Conservation (phyloP, 148 eudicot genomes). For the Rhododendron molle region DNA sequence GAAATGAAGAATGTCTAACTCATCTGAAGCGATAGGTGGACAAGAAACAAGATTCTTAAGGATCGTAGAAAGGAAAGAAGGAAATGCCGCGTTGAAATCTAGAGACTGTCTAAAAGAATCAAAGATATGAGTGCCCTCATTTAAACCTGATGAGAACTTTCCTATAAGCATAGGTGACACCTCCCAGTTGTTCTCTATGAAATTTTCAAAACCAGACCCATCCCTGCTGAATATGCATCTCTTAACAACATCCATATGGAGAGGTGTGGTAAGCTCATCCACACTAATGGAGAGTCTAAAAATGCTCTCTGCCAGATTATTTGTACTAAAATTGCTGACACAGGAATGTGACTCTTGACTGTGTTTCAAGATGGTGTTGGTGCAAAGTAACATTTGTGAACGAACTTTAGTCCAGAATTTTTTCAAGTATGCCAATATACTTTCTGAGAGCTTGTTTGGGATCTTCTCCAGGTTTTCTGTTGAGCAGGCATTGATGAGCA, state of each 20-base stretch:
- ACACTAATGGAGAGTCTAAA: slow-evolving; percentile 61
- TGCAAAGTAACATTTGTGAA: slow-evolving; percentile 28
- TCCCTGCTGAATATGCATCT: slow-evolving; percentile 41
- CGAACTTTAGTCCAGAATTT: slow-evolving; percentile 48
- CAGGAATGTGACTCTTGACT: slow-evolving; percentile 18
- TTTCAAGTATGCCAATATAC: slow-evolving; percentile 31
- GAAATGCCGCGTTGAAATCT: slow-evolving; percentile 25
- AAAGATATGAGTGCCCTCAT: slow-evolving; percentile 33
- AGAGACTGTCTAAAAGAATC: slow-evolving; percentile 34
- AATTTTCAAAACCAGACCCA: slow-evolving; percentile 33
- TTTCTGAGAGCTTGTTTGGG: slow-evolving; percentile 32
- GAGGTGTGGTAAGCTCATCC: slow-evolving; percentile 9
- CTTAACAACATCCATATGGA: slow-evolving; percentile 24
- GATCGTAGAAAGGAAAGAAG: slow-evolving; percentile 36
- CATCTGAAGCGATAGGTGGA: slow-evolving; percentile 64
- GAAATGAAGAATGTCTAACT: slow-evolving; percentile 45
- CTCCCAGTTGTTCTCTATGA: slow-evolving; percentile 68
- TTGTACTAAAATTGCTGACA: slow-evolving; percentile 41
- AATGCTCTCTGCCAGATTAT: slow-evolving; percentile 55
- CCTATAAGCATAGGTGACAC: slow-evolving; percentile 50
- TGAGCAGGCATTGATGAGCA: slow-evolving; percentile 56
- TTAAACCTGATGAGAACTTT: slow-evolving; percentile 17
- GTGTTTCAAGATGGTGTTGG: slow-evolving; percentile 9
- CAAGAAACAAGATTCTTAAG: slow-evolving; percentile 58
- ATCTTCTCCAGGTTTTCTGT: slow-evolving; percentile 49